Percentiles rank a stretch among this genome's conserved stretches.
phyloP scores from a whole-genome alignment of 352 stramenopile species.

The Phytophthora boehmeriae region DNA sequence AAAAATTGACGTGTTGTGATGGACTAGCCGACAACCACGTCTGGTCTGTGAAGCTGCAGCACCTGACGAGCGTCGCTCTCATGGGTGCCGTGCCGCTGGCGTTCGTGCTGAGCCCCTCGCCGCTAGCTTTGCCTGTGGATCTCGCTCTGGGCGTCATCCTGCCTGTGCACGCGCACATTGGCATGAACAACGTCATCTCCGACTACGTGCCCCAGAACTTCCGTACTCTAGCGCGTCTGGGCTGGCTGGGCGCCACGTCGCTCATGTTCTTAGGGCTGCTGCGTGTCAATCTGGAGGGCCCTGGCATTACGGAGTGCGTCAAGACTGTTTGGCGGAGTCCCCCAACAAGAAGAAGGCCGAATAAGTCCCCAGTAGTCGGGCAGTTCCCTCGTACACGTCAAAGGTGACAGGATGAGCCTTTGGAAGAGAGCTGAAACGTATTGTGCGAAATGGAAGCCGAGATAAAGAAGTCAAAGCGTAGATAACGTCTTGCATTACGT shows the following conservation, averaged over 20 bases:
- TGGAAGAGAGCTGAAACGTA: constrained; percentile 21
- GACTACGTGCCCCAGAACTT: constrained; percentile 93
- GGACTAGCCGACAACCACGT: constrained; percentile 74
- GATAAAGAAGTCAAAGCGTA: constrained; percentile 20
- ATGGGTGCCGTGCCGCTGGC: constrained; percentile 68
- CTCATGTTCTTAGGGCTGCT: constrained; percentile 85
- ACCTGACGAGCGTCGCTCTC: constrained; percentile 63
- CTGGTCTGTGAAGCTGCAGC: constrained; percentile 66
- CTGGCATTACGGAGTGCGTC: constrained; percentile 84
- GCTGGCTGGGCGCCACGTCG: constrained; percentile 73
- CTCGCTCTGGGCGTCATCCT: constrained; percentile 83
- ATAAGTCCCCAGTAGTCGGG: constrained; percentile 21
- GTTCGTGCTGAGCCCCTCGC: constrained; percentile 80
- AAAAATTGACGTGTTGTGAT: background rate
- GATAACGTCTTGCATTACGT: constrained; percentile 19
- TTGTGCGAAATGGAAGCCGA: constrained; percentile 19
- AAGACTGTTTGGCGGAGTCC: constrained; percentile 88
- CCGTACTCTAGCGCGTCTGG: constrained; percentile 62
- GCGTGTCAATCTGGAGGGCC: constrained; percentile 85
- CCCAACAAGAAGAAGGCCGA: constrained; percentile 67
- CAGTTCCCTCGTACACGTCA: too few relatives aligned
- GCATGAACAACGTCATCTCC: constrained; percentile 94
- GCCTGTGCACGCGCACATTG: constrained; percentile 92
- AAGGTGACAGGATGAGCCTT: background rate
- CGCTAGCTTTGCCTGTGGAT: constrained; percentile 75